Evolutionary conservation across 2,329 filamentous ascomycete genomes (phyloP).

Genomic region (Exophiala alcalophila): DNA sequence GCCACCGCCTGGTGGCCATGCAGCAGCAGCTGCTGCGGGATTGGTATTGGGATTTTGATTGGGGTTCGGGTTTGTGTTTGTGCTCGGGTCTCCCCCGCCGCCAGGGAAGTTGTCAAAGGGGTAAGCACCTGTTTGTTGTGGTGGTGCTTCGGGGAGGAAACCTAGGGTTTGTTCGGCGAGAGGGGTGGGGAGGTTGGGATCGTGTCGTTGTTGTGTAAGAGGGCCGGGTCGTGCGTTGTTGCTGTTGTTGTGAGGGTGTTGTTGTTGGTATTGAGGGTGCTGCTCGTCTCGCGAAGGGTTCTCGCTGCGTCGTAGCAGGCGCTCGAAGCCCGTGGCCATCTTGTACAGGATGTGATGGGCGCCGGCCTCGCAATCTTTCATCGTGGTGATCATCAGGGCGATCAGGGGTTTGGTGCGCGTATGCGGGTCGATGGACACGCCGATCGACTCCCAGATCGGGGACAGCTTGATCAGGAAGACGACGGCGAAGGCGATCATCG

Average conservation of each 20-base stretch:
- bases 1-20: conserved; percentile 20
- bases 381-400: conserved; percentile 20
- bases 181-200: conserved; percentile 12
- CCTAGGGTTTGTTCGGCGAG: conserved; percentile 10
- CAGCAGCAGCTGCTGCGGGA: conserved; percentile 12
- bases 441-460: conserved; percentile 22
- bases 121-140: conserved; percentile 18
- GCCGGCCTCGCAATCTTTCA: conserved; percentile 22
- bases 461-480: conserved; percentile 45
- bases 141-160: conserved; percentile 19
- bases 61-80: too few relatives aligned
- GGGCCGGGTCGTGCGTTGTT: not conserved
- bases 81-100: too few relatives aligned
- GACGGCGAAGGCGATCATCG: conserved; percentile 46
- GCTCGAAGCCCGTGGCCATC: conserved; percentile 28
- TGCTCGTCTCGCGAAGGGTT: not conserved
- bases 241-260: not conserved
- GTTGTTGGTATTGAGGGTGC: not conserved
- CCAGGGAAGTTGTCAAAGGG: too few relatives aligned
- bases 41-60: too few relatives aligned
- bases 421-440: conserved; percentile 26
- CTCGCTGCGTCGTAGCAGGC: conserved; percentile 20
- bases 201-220: not conserved
- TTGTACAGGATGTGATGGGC: conserved; percentile 25
- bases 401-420: conserved; percentile 26